Conservation (phyloP, 257 asterid species). For the Vinca minor region DNA sequence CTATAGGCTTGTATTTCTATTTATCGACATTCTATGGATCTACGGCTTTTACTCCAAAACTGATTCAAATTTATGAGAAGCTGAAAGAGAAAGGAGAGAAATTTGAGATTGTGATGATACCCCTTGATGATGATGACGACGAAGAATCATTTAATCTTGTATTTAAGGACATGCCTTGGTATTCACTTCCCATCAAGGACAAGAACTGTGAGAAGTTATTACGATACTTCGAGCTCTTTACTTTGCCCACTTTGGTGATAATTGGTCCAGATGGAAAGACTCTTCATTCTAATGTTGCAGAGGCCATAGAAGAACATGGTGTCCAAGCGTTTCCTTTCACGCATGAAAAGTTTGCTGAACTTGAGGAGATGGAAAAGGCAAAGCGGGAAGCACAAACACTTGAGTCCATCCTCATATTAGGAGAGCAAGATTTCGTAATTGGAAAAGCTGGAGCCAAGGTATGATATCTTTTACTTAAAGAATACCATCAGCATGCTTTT, state of each 20-base stretch:
- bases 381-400: slow-evolving; percentile 77
- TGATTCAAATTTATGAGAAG: slow-evolving; percentile 36
- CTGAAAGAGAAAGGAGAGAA: slow-evolving; percentile 43
- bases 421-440: slow-evolving; percentile 54
- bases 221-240: slow-evolving; percentile 51
- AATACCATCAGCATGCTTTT: not conserved
- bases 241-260: slow-evolving; percentile 57
- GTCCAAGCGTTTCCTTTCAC: slow-evolving; percentile 69
- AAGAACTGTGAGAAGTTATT: slow-evolving; percentile 40
- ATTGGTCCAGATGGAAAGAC: slow-evolving; percentile 91
- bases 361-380: slow-evolving; percentile 62
- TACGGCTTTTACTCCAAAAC: slow-evolving; percentile 43
- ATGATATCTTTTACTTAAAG: slow-evolving; percentile 2
- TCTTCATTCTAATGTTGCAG: slow-evolving; percentile 56
- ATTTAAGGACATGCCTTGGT: slow-evolving; percentile 56
- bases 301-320: slow-evolving; percentile 73
- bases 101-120: slow-evolving; percentile 79
- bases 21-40: slow-evolving; percentile 29
- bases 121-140: slow-evolving; percentile 65
- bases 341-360: slow-evolving; percentile 59
- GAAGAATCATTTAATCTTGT: slow-evolving; percentile 40
- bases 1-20: slow-evolving; percentile 51
- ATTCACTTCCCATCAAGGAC: slow-evolving; percentile 66
- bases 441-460: slow-evolving; percentile 73
- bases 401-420: slow-evolving; percentile 63